A percentile compares a stretch with the other conserved stretches of the same genome.
phyloP scores from a whole-genome alignment of 2,329 filamentous ascomycete genomes.

The Pestalotiopsis sp. region DNA sequence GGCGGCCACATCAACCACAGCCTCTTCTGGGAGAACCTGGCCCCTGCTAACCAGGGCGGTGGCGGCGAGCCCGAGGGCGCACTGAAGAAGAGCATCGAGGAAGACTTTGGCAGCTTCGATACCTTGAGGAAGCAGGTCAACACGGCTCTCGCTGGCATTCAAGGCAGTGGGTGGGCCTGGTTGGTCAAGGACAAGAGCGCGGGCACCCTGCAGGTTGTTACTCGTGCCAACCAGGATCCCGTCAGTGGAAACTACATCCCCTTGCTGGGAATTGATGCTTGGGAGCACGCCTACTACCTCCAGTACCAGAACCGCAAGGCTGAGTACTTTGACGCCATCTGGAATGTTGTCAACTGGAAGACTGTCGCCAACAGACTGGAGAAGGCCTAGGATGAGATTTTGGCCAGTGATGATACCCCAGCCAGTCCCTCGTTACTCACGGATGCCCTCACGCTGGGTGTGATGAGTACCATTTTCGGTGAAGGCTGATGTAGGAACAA shows the following conservation, averaged over 20 bases:
- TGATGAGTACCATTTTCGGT: neutral
- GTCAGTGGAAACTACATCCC: constrained; percentile 47
- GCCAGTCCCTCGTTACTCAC: neutral
- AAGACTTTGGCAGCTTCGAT: constrained; percentile 56
- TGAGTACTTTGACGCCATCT: constrained; percentile 77
- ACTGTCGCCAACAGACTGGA: constrained; percentile 30
- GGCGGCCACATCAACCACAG: constrained; percentile 67
- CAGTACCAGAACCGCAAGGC: constrained; percentile 80
- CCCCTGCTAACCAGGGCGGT: constrained; percentile 34
- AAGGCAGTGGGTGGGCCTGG: constrained; percentile 71
- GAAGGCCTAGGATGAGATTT: constrained; percentile 18
- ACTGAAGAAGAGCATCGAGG: constrained; percentile 48
- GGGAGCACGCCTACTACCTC: constrained; percentile 61
- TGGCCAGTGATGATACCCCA: neutral
- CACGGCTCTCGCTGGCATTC: constrained; percentile 54
- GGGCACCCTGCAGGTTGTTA: constrained; percentile 56
- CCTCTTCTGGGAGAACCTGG: constrained; percentile 71
- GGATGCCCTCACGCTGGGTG: neutral
- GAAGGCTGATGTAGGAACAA: neutral
- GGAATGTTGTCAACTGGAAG: constrained; percentile 76
- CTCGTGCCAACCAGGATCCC: constrained; percentile 66
- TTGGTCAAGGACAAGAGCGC: constrained; percentile 53
- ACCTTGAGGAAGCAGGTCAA: constrained; percentile 55
- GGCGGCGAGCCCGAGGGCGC: constrained; percentile 51
- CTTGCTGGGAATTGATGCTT: constrained; percentile 65